A percentile compares a stretch with the other conserved stretches of the same genome.
Conservation (phyloP, 257 asterid genomes). For the Solanum tarapatanum region DNA sequence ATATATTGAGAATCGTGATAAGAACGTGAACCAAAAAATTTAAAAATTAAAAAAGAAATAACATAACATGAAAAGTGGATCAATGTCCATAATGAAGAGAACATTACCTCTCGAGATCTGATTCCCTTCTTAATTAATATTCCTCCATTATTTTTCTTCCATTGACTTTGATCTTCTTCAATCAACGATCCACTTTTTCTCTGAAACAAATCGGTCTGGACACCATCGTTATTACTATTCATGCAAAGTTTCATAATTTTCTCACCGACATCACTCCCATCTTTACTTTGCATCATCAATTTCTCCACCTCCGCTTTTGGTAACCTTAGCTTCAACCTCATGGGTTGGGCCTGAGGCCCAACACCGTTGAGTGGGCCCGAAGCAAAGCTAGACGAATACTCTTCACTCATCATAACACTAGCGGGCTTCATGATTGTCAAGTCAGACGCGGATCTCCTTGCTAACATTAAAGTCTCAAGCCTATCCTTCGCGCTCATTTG, state of each 20-base stretch:
- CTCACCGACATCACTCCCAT: conserved; percentile 46
- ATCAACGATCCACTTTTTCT: not conserved
- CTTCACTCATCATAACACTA: conserved; percentile 18
- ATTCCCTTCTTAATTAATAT: conserved; percentile 9
- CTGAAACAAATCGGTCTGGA: not conserved
- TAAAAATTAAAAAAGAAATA: not conserved
- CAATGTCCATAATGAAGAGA: not conserved
- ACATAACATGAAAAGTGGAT: not conserved
- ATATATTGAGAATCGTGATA: not conserved
- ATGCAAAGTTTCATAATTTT: conserved; percentile 44
- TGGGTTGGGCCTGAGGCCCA: conserved; percentile 1
- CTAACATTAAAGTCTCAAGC: conserved; percentile 77
- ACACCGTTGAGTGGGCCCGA: not conserved
- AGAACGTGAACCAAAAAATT: not conserved
- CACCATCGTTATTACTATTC: conserved; percentile 2
- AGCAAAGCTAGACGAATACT: not conserved
- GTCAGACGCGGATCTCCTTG: conserved; percentile 72
- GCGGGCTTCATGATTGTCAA: conserved; percentile 48
- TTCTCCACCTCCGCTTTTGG: conserved; percentile 69
- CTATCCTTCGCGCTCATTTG: conserved; percentile 91
- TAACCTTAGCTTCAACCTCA: conserved; percentile 57
- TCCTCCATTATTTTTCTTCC: conserved; percentile 11
- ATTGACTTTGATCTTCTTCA: not conserved
- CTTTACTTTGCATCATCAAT: conserved; percentile 58
- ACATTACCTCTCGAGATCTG: conserved; percentile 58